These are phyloP conservation scores for Fistulifera solaris DNA, from an alignment of 108 stramenopile genomes.

Conservation along the genomic window DNA sequence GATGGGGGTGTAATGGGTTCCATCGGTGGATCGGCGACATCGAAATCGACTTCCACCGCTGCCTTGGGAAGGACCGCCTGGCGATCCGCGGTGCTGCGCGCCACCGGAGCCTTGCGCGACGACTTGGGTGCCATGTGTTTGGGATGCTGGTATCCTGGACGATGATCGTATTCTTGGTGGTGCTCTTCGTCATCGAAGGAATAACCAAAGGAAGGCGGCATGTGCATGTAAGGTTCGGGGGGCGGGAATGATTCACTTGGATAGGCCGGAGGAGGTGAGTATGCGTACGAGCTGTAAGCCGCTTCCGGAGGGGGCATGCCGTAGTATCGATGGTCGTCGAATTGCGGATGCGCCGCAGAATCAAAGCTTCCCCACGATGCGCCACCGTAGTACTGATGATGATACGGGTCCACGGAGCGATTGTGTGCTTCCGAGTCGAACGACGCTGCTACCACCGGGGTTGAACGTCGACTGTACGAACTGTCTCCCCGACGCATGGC, in stretches of 20 bases:
- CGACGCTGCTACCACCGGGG: conserved; percentile 20
- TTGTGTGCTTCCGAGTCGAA: conserved; percentile 29
- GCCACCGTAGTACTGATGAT: conserved; percentile 17
- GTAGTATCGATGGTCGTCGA: conserved; percentile 39
- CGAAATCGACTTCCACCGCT: conserved; percentile 67
- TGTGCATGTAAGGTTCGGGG: conserved; percentile 13
- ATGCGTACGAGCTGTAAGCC: conserved; percentile 8
- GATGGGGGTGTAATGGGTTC: conserved; percentile 44
- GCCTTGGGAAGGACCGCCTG: conserved; percentile 51
- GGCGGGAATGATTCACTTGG: conserved; percentile 11
- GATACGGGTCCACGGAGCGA: conserved; percentile 7
- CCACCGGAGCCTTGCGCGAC: conserved; percentile 2
- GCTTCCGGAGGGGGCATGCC: conserved; percentile 23
- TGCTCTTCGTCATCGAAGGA: conserved; percentile 7
- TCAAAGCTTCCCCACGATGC: conserved; percentile 43
- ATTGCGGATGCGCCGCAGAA: conserved; percentile 24
- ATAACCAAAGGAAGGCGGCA: conserved; percentile 8
- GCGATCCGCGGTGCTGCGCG: conserved; percentile 4
- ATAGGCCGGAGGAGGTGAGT: conserved; percentile 2
- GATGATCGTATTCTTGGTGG: neutral
- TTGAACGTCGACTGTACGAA: conserved; percentile 4
- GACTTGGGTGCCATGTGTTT: conserved; percentile 4
- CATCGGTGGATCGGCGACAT: conserved; percentile 67
- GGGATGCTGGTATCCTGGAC: neutral
- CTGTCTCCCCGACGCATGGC: conserved; percentile 21